Evolutionary conservation across 257 asterid species (phyloP), one percentile per base, ranked within the genome.

Genomic region (Gentiana macrophylla): DNA sequence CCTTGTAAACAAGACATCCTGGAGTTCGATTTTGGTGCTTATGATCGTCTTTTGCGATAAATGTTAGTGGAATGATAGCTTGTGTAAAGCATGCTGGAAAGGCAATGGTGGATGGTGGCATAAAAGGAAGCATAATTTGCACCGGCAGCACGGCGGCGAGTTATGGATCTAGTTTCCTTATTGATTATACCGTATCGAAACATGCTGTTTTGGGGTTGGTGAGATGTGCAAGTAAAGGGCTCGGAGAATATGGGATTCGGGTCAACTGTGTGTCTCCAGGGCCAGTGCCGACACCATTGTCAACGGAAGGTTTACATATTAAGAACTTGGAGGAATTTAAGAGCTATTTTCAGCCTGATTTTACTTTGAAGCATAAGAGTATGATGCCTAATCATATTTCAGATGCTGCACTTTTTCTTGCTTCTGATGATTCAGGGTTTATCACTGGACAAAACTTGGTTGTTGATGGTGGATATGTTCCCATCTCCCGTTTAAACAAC

Each of bases 231-330:
- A 61, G 69, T 4, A 4, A 34, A 48, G 68, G 57, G 48, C 68
- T 78, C 5, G 81, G 81, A 0, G 59, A 1, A 12, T 57, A 75
- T 5, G 84, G 81, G 44, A 75, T 78, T 3, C 63, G 76, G 50
- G 80, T 79, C 6, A 79, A 79, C 11, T 34, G 70, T 33, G 69
- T 72, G 33, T 72, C 82, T 32, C 85, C 82, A 1, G 36, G 10
- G 4, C 50, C 50, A 1, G 38, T 64, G 3, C 60, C 67, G 2
- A 58, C 67, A 1, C 72, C 58, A 2, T 4, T 61, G 9, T 6
- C 6, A 9, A 46, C 47, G 62, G 12, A 33, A 52, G 44, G 53
- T 12, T 53, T 41, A 10, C 46, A 41, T 41, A 1, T 41, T 7
- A 24, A 24, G 24, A 41, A 10, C 8, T 7, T 41, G 46, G 46